Conservation (phyloP, 345 rosid species). For the Kandelia obovata region DNA sequence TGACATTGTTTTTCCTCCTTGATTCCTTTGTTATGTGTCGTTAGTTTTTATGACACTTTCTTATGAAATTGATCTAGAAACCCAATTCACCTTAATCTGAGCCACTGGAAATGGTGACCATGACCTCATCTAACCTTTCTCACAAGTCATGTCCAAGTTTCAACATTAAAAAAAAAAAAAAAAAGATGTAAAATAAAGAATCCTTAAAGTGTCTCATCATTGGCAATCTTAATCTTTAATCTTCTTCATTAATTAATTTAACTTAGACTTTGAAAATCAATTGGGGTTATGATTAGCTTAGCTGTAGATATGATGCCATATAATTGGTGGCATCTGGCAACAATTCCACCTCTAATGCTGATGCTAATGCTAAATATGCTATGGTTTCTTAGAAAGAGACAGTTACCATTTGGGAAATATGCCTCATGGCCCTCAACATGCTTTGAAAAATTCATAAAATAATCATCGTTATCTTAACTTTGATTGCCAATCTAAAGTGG, state of each 20-base stretch:
- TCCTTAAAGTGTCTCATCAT: conserved; percentile 21
- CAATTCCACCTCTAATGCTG: neutral
- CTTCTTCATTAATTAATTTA: neutral
- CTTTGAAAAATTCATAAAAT: neutral
- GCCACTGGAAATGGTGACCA: conserved; percentile 21
- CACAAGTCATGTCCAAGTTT: conserved; percentile 34
- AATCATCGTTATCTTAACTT: no score
- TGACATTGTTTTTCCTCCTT: no score
- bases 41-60: neutral
- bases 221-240: conserved; percentile 24
- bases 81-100: conserved; percentile 4
- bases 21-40: neutral
- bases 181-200: neutral
- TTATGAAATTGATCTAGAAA: conserved; percentile 1
- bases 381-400: conserved; percentile 45
- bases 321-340: no score
- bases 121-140: conserved; percentile 41
- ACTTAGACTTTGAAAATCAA: conserved; percentile 8
- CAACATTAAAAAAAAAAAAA: neutral
- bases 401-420: conserved; percentile 23
- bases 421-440: conserved; percentile 11
- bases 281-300: neutral
- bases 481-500: conserved; percentile 2
- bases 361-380: neutral
- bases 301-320: neutral